phyloP scores from a whole-genome alignment of 2,329 filamentous ascomycete genomes.

The Aspergillus japonicus region DNA sequence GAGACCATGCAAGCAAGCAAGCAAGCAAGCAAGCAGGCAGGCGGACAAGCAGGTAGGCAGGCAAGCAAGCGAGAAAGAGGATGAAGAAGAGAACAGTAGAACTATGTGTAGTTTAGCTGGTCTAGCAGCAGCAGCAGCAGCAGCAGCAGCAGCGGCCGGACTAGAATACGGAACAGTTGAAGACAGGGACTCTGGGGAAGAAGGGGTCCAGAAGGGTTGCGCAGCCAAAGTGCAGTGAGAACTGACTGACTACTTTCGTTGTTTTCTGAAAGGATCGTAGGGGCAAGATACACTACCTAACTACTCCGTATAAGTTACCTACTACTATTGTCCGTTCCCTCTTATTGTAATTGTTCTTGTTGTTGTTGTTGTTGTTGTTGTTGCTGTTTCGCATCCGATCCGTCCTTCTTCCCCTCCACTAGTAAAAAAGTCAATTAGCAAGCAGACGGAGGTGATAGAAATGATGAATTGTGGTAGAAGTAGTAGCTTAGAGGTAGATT shows the following conservation, averaged over 20 bases:
- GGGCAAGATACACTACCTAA: neutral
- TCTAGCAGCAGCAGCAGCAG: neutral
- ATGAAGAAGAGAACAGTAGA: slow-evolving; percentile 4
- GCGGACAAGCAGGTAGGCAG: slow-evolving; percentile 10
- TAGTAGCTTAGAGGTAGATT: no score
- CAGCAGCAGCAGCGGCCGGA: neutral
- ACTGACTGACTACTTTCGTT: neutral
- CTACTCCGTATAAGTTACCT: no score
- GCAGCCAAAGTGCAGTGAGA: no score
- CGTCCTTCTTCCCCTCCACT: neutral
- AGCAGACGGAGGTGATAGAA: no score
- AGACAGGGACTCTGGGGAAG: neutral
- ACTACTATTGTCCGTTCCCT: no score
- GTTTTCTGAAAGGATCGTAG: slow-evolving; percentile 8
- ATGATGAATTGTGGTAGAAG: no score
- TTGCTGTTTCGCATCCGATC: neutral
- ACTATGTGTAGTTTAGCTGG: neutral
- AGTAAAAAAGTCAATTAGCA: no score
- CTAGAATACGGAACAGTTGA: neutral
- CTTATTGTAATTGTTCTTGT: no score
- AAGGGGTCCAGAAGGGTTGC: neutral
- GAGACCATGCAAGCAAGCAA: slow-evolving; percentile 10
- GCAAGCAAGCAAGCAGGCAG: slow-evolving; percentile 12
- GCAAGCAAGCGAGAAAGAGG: slow-evolving; percentile 11
- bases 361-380: neutral